Evolutionary conservation across 2,329 filamentous ascomycete genomes (phyloP).

Genomic region (Remersonia thermophila): DNA sequence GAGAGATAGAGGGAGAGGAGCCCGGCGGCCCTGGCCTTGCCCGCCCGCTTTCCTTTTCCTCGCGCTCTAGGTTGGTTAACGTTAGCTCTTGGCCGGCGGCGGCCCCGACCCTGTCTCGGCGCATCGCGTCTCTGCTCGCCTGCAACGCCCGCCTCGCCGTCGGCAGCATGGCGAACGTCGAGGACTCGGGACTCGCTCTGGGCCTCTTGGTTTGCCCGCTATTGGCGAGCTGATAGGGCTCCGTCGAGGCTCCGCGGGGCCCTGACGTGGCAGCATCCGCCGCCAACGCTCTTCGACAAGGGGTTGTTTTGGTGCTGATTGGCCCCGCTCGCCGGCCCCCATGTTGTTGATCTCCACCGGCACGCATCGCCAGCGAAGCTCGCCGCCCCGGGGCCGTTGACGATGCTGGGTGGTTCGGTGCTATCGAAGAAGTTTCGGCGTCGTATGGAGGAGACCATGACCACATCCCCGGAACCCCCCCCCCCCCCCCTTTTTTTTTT

Average conservation of each 20-base stretch:
- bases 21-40: background rate
- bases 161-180: too few species aligned
- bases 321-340: slow-evolving; percentile 7
- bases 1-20: background rate
- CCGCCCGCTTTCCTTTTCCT: too few species aligned
- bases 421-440: too few species aligned
- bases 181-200: too few species aligned
- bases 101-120: too few species aligned
- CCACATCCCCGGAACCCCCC: too few species aligned
- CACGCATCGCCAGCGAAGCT: slow-evolving; percentile 3
- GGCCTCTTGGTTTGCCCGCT: slow-evolving; percentile 3
- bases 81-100: too few species aligned
- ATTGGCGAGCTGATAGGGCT: slow-evolving; percentile 6
- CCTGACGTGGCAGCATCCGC: slow-evolving; percentile 17
- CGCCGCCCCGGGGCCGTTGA: slow-evolving; percentile 1
- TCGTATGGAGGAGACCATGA: too few species aligned
- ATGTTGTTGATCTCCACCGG: slow-evolving; percentile 7
- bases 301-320: slow-evolving; percentile 9
- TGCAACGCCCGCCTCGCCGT: too few species aligned
- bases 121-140: too few species aligned
- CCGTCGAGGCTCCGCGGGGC: slow-evolving; percentile 11
- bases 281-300: slow-evolving; percentile 13
- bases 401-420: background rate
- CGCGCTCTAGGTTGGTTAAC: too few species aligned
- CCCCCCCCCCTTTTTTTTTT: too few species aligned